Conservation (phyloP, 148 eudicot genomes). For the Chenopodium album region DNA sequence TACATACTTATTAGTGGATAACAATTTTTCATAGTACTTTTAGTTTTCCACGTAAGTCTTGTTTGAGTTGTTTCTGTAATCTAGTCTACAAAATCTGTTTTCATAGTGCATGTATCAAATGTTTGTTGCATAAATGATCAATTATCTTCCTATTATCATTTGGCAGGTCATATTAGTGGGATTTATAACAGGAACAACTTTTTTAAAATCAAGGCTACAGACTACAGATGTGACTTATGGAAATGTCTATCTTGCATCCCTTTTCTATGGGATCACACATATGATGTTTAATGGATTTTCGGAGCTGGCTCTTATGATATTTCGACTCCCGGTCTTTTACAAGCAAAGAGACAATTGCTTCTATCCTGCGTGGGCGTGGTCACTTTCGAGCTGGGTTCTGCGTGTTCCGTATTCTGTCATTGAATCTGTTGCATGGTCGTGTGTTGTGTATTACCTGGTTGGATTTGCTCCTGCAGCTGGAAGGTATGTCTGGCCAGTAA, state of each 20-base stretch:
- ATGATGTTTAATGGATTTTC: slow-evolving; percentile 89
- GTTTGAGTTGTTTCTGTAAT: neutral
- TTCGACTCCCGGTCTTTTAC: slow-evolving; percentile 81
- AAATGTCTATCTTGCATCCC: slow-evolving; percentile 58
- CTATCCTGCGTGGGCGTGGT: slow-evolving; percentile 91
- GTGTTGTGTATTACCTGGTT: slow-evolving; percentile 63
- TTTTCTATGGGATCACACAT: slow-evolving; percentile 65
- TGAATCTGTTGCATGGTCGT: slow-evolving; percentile 76
- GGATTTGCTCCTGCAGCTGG: slow-evolving; percentile 70
- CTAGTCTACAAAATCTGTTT: neutral
- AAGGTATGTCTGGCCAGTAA: slow-evolving; percentile 41
- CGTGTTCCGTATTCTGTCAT: slow-evolving; percentile 69
- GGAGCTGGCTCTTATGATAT: slow-evolving; percentile 76
- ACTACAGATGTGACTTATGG: slow-evolving; percentile 60
- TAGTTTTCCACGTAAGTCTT: neutral
- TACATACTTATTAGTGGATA: neutral
- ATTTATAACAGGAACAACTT: slow-evolving; percentile 57
- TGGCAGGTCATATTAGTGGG: slow-evolving; percentile 73
- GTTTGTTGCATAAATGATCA: neutral
- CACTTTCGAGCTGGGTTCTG: slow-evolving; percentile 61
- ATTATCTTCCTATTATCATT: neutral
- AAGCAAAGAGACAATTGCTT: slow-evolving; percentile 83
- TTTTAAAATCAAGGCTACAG: slow-evolving; percentile 53
- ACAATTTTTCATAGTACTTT: neutral
- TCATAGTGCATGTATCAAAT: neutral